Conservation (phyloP, 139 green algal genomes). For the Chloropicon primus region DNA sequence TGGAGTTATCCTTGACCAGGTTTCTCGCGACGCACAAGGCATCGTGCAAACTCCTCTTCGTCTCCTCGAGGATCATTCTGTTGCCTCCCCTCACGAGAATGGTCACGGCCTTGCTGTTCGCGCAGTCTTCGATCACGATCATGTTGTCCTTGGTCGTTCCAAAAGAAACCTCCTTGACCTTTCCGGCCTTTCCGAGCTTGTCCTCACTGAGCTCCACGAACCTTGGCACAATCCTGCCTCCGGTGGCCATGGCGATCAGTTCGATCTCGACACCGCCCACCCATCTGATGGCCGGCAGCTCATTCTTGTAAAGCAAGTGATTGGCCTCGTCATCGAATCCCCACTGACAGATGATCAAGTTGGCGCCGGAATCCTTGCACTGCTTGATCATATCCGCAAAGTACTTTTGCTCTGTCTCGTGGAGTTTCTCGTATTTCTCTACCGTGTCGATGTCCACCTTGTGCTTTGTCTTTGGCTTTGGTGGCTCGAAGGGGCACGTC, state of each 20-base stretch:
- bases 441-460: slow-evolving; percentile 97
- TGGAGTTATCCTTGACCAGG: slow-evolving; percentile 86
- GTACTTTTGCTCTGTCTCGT: slow-evolving; percentile 78
- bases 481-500: slow-evolving; percentile 97
- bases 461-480: slow-evolving; percentile 99
- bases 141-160: slow-evolving; percentile 95
- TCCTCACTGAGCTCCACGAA: slow-evolving; percentile 76
- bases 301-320: slow-evolving; percentile 88
- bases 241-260: slow-evolving; percentile 94
- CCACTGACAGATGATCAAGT: slow-evolving; percentile 91
- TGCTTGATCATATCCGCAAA: slow-evolving; percentile 95
- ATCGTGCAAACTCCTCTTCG: slow-evolving; percentile 91
- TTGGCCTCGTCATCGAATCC: slow-evolving; percentile 99
- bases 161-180: slow-evolving; percentile 70
- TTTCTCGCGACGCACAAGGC: slow-evolving; percentile 97
- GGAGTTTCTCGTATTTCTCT: slow-evolving; percentile 92
- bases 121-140: slow-evolving; percentile 90
- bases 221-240: slow-evolving; percentile 82
- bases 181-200: slow-evolving; percentile 78
- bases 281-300: slow-evolving; percentile 73
- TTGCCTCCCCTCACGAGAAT: slow-evolving; percentile 44
- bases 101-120: slow-evolving; percentile 47
- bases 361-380: slow-evolving; percentile 68
- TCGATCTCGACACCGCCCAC: slow-evolving; percentile 98
- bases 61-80: slow-evolving; percentile 82